Evolutionary conservation across 164 flowering plant genomes (phyloP).

Genomic region (Stephania cephalantha): DNA sequence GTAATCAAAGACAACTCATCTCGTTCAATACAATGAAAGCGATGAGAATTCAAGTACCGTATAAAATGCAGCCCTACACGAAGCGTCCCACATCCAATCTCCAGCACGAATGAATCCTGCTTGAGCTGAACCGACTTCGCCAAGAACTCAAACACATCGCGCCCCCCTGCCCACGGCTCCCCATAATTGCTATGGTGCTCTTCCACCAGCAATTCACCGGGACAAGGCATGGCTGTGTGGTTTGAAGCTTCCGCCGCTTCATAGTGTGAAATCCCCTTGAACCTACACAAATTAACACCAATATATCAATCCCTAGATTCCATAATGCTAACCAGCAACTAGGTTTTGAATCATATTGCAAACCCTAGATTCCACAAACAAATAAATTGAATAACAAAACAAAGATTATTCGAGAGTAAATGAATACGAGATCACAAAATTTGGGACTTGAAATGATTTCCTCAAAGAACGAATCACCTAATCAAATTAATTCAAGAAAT

Average conservation of each 20-base stretch:
- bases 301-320: slow-evolving; percentile 6
- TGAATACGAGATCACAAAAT: too few relatives aligned
- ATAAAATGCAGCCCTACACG: slow-evolving; percentile 93
- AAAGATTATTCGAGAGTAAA: too few relatives aligned
- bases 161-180: slow-evolving; percentile 99
- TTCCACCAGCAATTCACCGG: slow-evolving; percentile 86
- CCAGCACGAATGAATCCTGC: slow-evolving; percentile 63
- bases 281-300: slow-evolving; percentile 31
- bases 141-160: slow-evolving; percentile 91
- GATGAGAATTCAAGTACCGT: slow-evolving; percentile 56
- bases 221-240: slow-evolving; percentile 79
- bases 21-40: slow-evolving; percentile 78
- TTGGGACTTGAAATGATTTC: too few relatives aligned
- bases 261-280: slow-evolving; percentile 91
- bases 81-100: slow-evolving; percentile 95
- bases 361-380: not conserved
- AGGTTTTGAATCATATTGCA: too few relatives aligned
- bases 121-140: slow-evolving; percentile 46
- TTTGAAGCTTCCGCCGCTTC: slow-evolving; percentile 57
- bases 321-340: too few relatives aligned
- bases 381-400: not conserved
- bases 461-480: too few relatives aligned
- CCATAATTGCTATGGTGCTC: slow-evolving; percentile 99
- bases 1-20: slow-evolving; percentile 94
- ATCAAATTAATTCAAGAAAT: too few relatives aligned